Percentiles rank a stretch among this genome's conserved stretches.
These are phyloP conservation scores for Kwoniella mangroviensis DNA, from an alignment of 768 basidiomycete genomes.

Conservation along the genomic window DNA sequence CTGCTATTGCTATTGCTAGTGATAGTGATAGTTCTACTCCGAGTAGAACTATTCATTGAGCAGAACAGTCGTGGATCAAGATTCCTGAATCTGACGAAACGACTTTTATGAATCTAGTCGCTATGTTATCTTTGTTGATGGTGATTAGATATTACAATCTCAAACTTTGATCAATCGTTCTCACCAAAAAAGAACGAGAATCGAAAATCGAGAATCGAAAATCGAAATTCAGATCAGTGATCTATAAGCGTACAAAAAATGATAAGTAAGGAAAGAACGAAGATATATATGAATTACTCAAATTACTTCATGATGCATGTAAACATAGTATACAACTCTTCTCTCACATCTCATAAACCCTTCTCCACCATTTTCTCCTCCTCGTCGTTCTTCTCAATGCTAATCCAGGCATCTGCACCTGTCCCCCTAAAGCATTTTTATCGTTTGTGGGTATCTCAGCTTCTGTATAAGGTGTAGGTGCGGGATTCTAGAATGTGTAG, in stretches of 20 bases:
- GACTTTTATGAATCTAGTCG: not conserved
- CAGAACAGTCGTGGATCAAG: too few relatives aligned
- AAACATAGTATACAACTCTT: not conserved
- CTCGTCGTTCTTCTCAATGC: slow-evolving; percentile 41
- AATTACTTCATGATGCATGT: not conserved
- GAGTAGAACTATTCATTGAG: too few relatives aligned
- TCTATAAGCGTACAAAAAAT: too few relatives aligned
- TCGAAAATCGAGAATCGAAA: not conserved
- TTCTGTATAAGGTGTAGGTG: slow-evolving; percentile 33
- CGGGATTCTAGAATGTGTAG: slow-evolving; percentile 38
- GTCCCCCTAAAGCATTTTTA: not conserved
- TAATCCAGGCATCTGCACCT: slow-evolving; percentile 28
- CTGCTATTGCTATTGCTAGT: too few relatives aligned
- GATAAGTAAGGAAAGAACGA: not conserved
- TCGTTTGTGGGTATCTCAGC: slow-evolving; percentile 24
- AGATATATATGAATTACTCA: not conserved
- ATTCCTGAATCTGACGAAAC: too few relatives aligned
- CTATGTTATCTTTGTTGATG: slow-evolving; percentile 20
- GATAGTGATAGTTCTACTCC: too few relatives aligned
- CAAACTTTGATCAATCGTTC: not conserved
- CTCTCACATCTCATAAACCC: slow-evolving; percentile 37
- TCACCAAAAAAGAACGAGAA: not conserved
- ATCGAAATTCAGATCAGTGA: too few relatives aligned
- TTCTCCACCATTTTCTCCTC: slow-evolving; percentile 52
- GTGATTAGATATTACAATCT: slow-evolving; percentile 26